A percentile compares a stretch with the other conserved stretches of the same genome.
phyloP scores from a whole-genome alignment of 225 moss, liverwort and hornwort species.

The Physcomitrium patens region DNA sequence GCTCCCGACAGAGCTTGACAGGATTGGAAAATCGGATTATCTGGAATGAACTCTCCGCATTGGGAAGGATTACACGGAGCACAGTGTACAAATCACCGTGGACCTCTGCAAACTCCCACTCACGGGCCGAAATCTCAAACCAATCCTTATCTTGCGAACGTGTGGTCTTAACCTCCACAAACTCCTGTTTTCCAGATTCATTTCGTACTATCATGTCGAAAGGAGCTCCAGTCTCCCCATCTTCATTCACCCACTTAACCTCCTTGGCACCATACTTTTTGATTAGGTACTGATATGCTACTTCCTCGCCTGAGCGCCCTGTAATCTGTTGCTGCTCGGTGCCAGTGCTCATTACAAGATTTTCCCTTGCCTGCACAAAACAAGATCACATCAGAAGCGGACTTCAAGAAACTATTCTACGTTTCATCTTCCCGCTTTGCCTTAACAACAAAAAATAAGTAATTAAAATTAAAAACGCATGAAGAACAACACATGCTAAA shows the following conservation, averaged over 20 bases:
- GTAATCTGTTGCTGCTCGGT: conserved; percentile 74
- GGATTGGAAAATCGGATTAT: conserved; percentile 79
- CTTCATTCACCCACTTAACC: conserved; percentile 90
- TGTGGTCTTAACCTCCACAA: conserved; percentile 90
- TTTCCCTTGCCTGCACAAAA: conserved; percentile 60
- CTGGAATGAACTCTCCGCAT: conserved; percentile 46
- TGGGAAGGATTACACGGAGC: conserved; percentile 71
- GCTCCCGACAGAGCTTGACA: conserved; percentile 83
- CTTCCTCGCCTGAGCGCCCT: conserved; percentile 84
- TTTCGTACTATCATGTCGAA: conserved; percentile 75
- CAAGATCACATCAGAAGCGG: not conserved
- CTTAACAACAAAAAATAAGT: too few relatives aligned
- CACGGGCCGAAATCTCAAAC: conserved; percentile 91
- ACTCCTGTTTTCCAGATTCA: conserved; percentile 71
- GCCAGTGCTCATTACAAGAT: conserved; percentile 48
- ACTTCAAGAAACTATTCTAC: not conserved
- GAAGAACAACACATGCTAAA: too few relatives aligned
- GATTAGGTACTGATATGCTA: conserved; percentile 73
- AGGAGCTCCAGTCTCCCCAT: conserved; percentile 84
- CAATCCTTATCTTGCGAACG: conserved; percentile 86
- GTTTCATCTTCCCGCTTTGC: not conserved
- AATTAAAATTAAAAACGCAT: too few relatives aligned
- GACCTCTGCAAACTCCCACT: conserved; percentile 84
- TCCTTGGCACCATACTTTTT: conserved; percentile 55
- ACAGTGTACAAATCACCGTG: conserved; percentile 77